Base-by-base conservation (phyloP, 495 filamentous ascomycete genomes). In the Aspergillus campestris region DNA sequence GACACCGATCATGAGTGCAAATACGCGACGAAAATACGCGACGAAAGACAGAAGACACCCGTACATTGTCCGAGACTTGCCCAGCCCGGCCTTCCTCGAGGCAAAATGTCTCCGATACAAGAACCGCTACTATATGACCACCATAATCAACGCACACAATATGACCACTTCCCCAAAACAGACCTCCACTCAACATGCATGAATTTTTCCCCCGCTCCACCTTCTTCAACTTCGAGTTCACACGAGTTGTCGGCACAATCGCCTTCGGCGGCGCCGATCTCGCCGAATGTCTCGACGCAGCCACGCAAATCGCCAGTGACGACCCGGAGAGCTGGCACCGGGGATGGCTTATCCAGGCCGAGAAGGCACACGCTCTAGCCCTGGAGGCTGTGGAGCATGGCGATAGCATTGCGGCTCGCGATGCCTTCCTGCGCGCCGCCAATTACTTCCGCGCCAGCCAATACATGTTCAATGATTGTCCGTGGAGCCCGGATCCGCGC, bases 171-270 rank as follows among this genome's bases (percentile, higher is more conserved):
- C n/a, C n/a, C n/a, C n/a, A n/a, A n/a, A n/a, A n/a, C n/a, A n/a
- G n/a, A n/a, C n/a, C n/a, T n/a, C n/a, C n/a, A n/a, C 15, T 28
- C 7, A 42, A 34, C 7, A 63, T 63, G 55, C 44, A 48, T 46
- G 41, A 44, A 12, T 61, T 66, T 47, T 63, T 67, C 54, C n/a
- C n/a, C n/a, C 47, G 55, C 30, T 45, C 39, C 36, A 31, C 9
- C 28, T 72, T 72, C 27, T 73, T 69, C 62, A 45, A 75, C 41
- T 77, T 79, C 54, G 73, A 79, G 40, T 29, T 51, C 5, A 11
- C 66, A 7, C 67, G 73, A 0, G 32, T 77, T 11, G 62, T 79
- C 4, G 61, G 56, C 39, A 67, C 42, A 1, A 53, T 66, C 0
- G 51, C 64, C 0, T 40, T 40, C 30, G 58, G 55, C 2, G 73